Evolutionary conservation across 1,139 yeast genomes (phyloP), one percentile per base, ranked within the genome.

Genomic region (Yamadazyma siamensis): DNA sequence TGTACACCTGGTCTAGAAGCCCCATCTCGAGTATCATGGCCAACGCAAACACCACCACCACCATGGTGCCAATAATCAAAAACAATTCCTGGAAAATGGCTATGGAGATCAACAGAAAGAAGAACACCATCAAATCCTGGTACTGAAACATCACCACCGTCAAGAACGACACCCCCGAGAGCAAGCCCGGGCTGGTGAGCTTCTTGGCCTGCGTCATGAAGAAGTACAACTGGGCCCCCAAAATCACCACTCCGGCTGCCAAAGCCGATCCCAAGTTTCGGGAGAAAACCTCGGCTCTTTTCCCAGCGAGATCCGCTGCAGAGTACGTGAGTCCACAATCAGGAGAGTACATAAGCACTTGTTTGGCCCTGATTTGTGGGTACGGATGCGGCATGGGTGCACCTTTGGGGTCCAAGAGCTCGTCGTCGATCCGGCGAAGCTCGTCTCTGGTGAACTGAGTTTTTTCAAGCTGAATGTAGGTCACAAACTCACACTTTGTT

Each of bases 1-100:
- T 69, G 44, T 76, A 75, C 2, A 88, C 81, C 32, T 76, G 66
- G 20, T 80, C 75, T 66, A 85, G 67, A 53, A 82, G 86, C 35
- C 91, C 71, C 61, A 83, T 70, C 46, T 86, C 95, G 61, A 87
- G 85, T 13, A 85, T 67, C 10, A 83, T 76, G 22, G 89, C 80
- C 44, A 85, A 62, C 4, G 83, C 74, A 44, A 84, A 79, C 2
- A 85, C 71, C 8, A 83, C 54, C 35, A 87, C 79, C 2, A 94
- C 79, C 37, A 84, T 71, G 16, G 87, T 76, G 15, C 83, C 77
- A 32, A 82, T 64, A 3, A 88, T 76, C 29, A 86, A 59, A 42
- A 80, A 85, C 16, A 84, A 54, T 8, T 31, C 34, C 11, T 71
- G 73, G 26, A 71, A 53, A 8, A 80, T 55, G 18, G 76, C 67